Percentiles rank a stretch among this genome's conserved stretches.
These are phyloP conservation scores for Brassica carinata DNA, from an alignment of 345 rosid species.

Conservation along the genomic window DNA sequence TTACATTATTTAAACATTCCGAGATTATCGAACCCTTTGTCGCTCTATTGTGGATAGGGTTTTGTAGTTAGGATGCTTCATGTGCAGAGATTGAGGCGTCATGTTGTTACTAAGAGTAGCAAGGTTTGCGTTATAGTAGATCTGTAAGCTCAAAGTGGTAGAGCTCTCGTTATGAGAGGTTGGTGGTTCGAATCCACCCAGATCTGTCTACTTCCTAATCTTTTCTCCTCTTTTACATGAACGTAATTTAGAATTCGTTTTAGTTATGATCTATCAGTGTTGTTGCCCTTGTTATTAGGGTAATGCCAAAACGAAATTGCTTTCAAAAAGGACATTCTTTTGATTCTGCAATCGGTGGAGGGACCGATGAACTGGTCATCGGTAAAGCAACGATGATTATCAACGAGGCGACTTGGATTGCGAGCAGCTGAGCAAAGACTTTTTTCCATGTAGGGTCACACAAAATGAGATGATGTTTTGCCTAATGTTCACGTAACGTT, in stretches of 20 bases:
- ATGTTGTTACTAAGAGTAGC: neutral
- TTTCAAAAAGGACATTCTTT: neutral
- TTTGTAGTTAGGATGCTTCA: neutral
- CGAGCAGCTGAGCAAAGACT: neutral
- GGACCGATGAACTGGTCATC: neutral
- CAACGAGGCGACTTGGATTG: neutral
- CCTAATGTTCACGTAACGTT: neutral
- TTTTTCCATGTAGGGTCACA: neutral
- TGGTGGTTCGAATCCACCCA: slow-evolving; percentile 49
- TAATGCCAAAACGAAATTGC: neutral
- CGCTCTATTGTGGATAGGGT: neutral
- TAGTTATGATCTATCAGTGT: neutral
- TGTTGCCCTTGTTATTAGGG: neutral
- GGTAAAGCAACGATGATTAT: neutral
- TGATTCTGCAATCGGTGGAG: neutral
- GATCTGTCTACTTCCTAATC: slow-evolving; percentile 37
- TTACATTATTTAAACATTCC: neutral
- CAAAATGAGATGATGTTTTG: neutral
- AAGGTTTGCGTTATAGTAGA: slow-evolving; percentile 29
- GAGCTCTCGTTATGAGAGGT: slow-evolving; percentile 51
- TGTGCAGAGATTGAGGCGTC: neutral
- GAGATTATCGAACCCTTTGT: neutral
- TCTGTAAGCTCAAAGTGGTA: slow-evolving; percentile 63
- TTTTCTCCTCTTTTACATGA: neutral
- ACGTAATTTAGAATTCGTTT: neutral